Evolutionary conservation across 108 stramenopile genomes (phyloP).

Genomic region (Heterococcus sp.): DNA sequence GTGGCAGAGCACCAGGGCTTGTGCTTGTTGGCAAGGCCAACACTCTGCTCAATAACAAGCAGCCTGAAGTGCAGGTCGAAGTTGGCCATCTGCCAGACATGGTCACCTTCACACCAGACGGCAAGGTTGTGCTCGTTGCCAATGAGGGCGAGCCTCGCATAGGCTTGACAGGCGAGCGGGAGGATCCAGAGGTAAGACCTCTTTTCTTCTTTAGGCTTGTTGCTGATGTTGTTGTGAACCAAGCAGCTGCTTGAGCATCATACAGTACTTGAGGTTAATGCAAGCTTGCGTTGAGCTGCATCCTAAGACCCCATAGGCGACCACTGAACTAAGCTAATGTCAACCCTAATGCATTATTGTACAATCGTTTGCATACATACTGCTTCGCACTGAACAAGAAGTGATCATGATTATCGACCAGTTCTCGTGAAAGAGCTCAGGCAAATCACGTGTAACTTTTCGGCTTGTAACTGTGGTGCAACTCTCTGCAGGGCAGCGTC

Average conservation of each 20-base stretch:
- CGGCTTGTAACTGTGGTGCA: neutral
- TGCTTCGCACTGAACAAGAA: too few relatives aligned
- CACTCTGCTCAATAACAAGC: neutral
- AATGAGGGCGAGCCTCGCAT: conserved; percentile 34
- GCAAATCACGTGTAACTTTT: neutral
- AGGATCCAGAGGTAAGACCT: neutral
- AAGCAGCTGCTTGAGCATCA: neutral
- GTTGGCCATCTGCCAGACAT: neutral
- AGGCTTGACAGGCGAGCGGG: neutral
- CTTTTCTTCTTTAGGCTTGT: neutral
- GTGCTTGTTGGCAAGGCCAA: neutral
- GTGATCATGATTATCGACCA: too few relatives aligned
- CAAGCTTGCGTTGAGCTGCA: neutral
- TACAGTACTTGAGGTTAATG: neutral
- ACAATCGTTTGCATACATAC: too few relatives aligned
- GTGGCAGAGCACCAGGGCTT: neutral
- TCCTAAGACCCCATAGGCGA: neutral
- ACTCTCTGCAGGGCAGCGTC: neutral
- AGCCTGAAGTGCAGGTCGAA: too few relatives aligned
- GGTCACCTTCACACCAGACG: conserved; percentile 21
- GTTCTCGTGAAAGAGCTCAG: too few relatives aligned
- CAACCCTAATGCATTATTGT: neutral
- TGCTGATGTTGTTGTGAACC: neutral
- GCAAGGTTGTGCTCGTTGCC: conserved; percentile 10
- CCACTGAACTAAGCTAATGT: neutral